Evolutionary conservation across 148 eudicot species (phyloP).

Genomic region (Persicaria tinctoria): DNA sequence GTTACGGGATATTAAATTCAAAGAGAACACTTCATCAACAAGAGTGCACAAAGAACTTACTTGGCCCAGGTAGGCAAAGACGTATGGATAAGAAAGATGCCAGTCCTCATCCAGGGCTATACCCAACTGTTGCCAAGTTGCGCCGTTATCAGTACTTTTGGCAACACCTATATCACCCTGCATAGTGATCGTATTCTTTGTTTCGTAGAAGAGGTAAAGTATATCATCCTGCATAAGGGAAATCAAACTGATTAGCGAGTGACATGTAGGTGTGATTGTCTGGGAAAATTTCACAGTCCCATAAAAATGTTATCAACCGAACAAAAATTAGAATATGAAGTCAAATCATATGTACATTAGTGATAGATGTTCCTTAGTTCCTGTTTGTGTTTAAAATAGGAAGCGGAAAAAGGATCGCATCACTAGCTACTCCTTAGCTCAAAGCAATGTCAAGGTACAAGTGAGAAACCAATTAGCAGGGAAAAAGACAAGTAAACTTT

Average conservation of each 20-base stretch:
- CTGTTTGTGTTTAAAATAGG: too few species aligned
- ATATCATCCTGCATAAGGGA: constrained; percentile 49
- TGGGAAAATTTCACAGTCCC: not conserved
- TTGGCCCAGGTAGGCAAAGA: constrained; percentile 61
- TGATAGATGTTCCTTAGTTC: too few species aligned
- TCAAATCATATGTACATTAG: not conserved
- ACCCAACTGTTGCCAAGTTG: constrained; percentile 86
- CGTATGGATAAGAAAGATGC: constrained; percentile 95
- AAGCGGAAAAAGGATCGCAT: not conserved
- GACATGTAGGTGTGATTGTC: not conserved
- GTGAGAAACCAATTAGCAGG: not conserved
- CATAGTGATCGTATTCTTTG: constrained; percentile 78
- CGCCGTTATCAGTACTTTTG: constrained; percentile 80
- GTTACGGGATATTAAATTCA: not conserved
- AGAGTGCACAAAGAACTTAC: constrained; percentile 29
- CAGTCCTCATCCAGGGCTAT: constrained; percentile 89
- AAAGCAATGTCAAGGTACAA: not conserved
- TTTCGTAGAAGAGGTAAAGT: constrained; percentile 75
- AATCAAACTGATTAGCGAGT: not conserved
- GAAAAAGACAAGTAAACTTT: not conserved
- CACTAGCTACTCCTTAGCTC: not conserved
- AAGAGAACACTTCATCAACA: not conserved
- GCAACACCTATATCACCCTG: constrained; percentile 98
- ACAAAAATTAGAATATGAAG: not conserved
- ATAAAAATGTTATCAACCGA: not conserved